phyloP scores from a whole-genome alignment of 352 stramenopile species.

The Phytophthora hybrid region DNA sequence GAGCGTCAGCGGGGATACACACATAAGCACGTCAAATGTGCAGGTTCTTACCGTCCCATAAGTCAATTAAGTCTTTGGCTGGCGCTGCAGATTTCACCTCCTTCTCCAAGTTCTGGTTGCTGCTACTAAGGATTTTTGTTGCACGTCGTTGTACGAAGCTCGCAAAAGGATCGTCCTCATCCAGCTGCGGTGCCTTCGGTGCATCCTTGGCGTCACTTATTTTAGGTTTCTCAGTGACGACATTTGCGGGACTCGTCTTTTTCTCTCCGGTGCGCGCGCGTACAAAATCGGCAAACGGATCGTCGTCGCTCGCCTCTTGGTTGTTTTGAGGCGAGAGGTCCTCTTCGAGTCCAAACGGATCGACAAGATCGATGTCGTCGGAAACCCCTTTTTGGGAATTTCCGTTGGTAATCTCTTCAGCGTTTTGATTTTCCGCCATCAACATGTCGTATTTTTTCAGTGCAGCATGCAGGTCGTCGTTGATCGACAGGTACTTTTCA shows the following conservation, averaged over 20 bases:
- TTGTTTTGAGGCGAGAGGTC: constrained; percentile 29
- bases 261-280: constrained; percentile 45
- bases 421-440: constrained; percentile 38
- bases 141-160: constrained; percentile 68
- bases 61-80: constrained; percentile 64
- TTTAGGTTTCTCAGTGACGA: background rate
- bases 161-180: constrained; percentile 72
- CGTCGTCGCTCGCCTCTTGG: constrained; percentile 48
- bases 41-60: constrained; percentile 62
- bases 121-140: constrained; percentile 47
- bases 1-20: background rate
- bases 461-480: constrained; percentile 69
- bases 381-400: constrained; percentile 1
- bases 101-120: constrained; percentile 28
- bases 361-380: constrained; percentile 37
- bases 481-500: constrained; percentile 73
- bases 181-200: constrained; percentile 32
- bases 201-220: constrained; percentile 12
- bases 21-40: background rate
- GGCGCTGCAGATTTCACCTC: constrained; percentile 31
- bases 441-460: constrained; percentile 69
- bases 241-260: constrained; percentile 16
- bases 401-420: constrained; percentile 11
- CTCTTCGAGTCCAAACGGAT: constrained; percentile 37
- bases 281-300: constrained; percentile 75